Percentiles rank a stretch among this genome's conserved stretches.
These are phyloP conservation scores for Angomonas deanei DNA, from an alignment of 208 protist genomes.

Conservation along the genomic window DNA sequence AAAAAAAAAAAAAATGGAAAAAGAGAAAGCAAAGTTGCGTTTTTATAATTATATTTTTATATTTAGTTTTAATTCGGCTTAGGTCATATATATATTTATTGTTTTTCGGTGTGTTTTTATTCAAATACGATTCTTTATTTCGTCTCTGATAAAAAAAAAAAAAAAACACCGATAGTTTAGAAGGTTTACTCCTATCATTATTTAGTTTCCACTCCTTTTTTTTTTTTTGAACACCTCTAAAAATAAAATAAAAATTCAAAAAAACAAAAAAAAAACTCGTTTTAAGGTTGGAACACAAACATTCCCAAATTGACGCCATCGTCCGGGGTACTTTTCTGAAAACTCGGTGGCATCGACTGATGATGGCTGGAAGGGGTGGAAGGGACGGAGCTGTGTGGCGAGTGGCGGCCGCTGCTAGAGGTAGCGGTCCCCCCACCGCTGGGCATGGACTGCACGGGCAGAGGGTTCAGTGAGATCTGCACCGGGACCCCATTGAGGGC, in stretches of 20 bases:
- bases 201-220: not conserved
- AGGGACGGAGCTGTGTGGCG: not conserved
- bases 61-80: too few species aligned
- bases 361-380: not conserved
- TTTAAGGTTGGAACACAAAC: constrained; percentile 7
- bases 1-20: constrained; percentile 3
- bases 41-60: not conserved
- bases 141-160: constrained; percentile 13
- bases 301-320: not conserved
- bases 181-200: not conserved
- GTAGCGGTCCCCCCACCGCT: not conserved
- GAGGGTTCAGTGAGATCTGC: not conserved
- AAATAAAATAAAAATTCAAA: not conserved
- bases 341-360: too few species aligned
- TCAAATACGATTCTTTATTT: too few species aligned
- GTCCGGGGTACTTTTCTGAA: not conserved
- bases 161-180: constrained; percentile 12
- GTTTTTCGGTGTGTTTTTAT: not conserved
- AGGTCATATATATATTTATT: constrained; percentile 2
- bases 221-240: not conserved
- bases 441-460: too few species aligned
- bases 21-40: not conserved
- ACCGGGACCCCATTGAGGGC: not conserved
- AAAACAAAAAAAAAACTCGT: constrained; percentile 6
- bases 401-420: not conserved